Evolutionary conservation across 805 yeast genomes (phyloP).

Genomic region (Candida caryicola): DNA sequence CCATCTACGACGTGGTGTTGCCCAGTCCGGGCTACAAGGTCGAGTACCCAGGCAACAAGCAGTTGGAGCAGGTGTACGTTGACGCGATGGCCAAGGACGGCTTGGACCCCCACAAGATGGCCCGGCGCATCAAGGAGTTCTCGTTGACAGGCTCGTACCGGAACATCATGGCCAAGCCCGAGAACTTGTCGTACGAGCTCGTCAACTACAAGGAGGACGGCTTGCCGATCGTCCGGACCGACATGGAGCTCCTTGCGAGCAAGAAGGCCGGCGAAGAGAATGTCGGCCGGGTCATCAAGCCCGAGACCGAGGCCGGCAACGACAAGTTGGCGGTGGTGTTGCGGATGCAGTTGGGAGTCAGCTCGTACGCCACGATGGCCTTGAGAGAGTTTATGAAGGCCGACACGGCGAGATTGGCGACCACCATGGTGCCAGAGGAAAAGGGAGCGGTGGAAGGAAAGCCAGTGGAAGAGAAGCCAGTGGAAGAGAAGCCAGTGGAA

Average conservation of each 20-base stretch:
- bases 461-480: neutral
- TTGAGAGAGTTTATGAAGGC: conserved; percentile 83
- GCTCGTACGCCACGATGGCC: conserved; percentile 98
- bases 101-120: conserved; percentile 82
- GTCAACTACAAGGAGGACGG: conserved; percentile 61
- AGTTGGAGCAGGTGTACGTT: conserved; percentile 58
- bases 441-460: neutral
- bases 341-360: conserved; percentile 73
- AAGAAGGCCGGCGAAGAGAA: conserved; percentile 19
- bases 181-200: conserved; percentile 56
- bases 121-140: conserved; percentile 80
- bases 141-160: conserved; percentile 91
- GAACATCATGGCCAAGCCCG: conserved; percentile 64
- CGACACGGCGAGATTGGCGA: conserved; percentile 51
- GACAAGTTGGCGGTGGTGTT: conserved; percentile 66
- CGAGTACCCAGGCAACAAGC: conserved; percentile 71
- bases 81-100: conserved; percentile 76
- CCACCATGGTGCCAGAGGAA: conserved; percentile 8
- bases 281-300: conserved; percentile 20
- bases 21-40: conserved; percentile 98
- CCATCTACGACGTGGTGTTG: conserved; percentile 80
- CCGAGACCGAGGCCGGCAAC: conserved; percentile 28
- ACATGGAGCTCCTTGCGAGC: conserved; percentile 47
- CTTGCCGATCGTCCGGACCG: conserved; percentile 77
- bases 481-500: too few relatives aligned